Conservation (phyloP, 495 filamentous ascomycete genomes). For the Penicillium canescens region DNA sequence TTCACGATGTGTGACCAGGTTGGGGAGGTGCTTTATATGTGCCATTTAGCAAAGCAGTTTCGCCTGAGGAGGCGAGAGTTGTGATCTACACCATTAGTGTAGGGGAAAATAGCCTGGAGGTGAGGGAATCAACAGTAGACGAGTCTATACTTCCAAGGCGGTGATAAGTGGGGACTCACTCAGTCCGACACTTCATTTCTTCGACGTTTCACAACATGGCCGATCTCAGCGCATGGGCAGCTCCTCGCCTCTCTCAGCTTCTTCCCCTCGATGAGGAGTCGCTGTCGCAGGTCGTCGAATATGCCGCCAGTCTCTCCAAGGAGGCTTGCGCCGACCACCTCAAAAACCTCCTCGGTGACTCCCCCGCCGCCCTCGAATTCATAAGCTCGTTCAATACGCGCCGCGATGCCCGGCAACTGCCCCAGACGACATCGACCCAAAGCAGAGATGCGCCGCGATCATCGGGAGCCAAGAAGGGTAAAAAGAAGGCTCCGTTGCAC, state of each 20-base stretch:
- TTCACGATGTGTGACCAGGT: neutral
- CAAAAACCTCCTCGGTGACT: conserved; percentile 84
- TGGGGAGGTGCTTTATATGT: too few relatives aligned
- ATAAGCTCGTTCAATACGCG: conserved; percentile 87
- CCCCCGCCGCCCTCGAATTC: conserved; percentile 82
- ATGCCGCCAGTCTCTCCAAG: conserved; percentile 70
- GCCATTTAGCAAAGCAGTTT: too few relatives aligned
- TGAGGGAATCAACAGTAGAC: too few relatives aligned
- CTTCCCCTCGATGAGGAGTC: conserved; percentile 83
- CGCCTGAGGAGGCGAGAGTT: too few relatives aligned
- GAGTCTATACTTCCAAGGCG: too few relatives aligned
- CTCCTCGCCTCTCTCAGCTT: conserved; percentile 71
- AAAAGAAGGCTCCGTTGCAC: conserved; percentile 61
- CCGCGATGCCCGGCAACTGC: conserved; percentile 48
- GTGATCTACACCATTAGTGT: too few relatives aligned
- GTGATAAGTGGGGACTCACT: too few relatives aligned
- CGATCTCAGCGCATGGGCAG: conserved; percentile 51
- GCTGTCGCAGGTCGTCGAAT: conserved; percentile 77
- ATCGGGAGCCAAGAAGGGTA: conserved; percentile 42
- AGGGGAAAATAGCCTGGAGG: too few relatives aligned
- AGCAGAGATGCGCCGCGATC: conserved; percentile 26
- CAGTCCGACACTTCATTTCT: neutral
- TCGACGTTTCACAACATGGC: conserved; percentile 14
- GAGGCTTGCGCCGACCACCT: conserved; percentile 79
- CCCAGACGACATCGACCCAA: conserved; percentile 19